Evolutionary conservation across 1,284 basidiomycete species (phyloP).

Genomic region (Xerocomus nothofagi): DNA sequence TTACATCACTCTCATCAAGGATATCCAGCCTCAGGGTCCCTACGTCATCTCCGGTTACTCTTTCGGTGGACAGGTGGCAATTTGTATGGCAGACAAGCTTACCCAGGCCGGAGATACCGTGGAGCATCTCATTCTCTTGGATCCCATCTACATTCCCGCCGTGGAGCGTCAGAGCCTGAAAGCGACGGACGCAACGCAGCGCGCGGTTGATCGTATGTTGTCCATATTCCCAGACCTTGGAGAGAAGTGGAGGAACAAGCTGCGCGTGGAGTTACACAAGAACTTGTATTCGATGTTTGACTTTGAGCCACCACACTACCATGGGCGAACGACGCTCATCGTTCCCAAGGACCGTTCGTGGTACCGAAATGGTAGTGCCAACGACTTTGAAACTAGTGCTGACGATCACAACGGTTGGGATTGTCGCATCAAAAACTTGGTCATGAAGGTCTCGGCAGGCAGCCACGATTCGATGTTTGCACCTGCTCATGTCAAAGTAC

Average conservation of each 20-base stretch:
- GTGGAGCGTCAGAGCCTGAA: conserved; percentile 29
- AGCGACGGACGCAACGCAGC: conserved; percentile 33
- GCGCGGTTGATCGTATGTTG: conserved; percentile 32
- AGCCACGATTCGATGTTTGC: conserved; percentile 34
- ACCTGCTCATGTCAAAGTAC: conserved; percentile 33
- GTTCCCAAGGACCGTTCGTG: conserved; percentile 33
- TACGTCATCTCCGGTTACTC: conserved; percentile 30
- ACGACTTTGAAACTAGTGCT: conserved; percentile 33
- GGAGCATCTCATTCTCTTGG: conserved; percentile 28
- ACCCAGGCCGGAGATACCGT: conserved; percentile 24
- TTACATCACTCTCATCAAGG: conserved; percentile 30
- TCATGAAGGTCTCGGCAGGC: conserved; percentile 29
- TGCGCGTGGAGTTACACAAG: conserved; percentile 30
- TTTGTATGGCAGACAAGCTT: conserved; percentile 30
- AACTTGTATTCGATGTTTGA: conserved; percentile 35
- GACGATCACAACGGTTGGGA: conserved; percentile 37
- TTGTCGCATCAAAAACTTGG: conserved; percentile 24
- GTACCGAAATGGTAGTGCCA: conserved; percentile 31
- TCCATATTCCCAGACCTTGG: conserved; percentile 33
- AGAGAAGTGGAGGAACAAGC: conserved; percentile 32
- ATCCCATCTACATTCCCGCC: conserved; percentile 32
- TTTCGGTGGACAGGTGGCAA: conserved; percentile 30
- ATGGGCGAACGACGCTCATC: conserved; percentile 26
- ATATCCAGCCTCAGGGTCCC: conserved; percentile 27
- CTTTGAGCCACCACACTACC: conserved; percentile 28